Evolutionary conservation across 1,284 basidiomycete species (phyloP), one percentile per base, ranked within the genome.

Genomic region (Tylopilus sp.): DNA sequence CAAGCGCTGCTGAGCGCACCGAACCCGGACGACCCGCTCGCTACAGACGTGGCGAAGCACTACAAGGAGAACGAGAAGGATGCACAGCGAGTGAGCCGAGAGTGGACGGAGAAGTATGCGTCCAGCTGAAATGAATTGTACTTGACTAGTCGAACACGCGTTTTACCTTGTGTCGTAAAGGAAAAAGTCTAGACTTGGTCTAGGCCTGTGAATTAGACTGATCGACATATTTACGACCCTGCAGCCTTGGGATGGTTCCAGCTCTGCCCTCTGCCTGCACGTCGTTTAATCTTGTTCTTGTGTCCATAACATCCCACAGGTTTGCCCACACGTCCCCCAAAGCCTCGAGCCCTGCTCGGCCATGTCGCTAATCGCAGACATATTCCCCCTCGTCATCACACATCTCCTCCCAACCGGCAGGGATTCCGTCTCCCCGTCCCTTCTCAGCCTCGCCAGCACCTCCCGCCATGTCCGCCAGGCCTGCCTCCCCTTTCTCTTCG

Each of bases 11-110:
- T 99, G 28, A 93, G 90, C 57, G 89, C 96, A 6, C 96, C 96
- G 6, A 99, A 99, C 73, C 96, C 96, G 6, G 96, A 99, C 64
- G 96, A 99, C 67, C 96, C 96, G n/a, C 83, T 99, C 16, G 96
- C 96, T n/a, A 87, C 89, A n/a, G 88, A 91, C 55, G 86, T 99
- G 29, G 96, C 96, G 21, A 96, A 98, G 71, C 92, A 98, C 65
- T 99, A 97, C 82, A 99, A 99, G 74, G 92, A 97, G 74, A 81
- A 99, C 67, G 93, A 97, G 76, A 83, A 84, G 67, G 93, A 87
- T 52, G 94, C 94, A 30, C 90, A 91, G 71, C 77, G 84, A 36
- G 90, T 93, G 59, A 92, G 92, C 69, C 78, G 81, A 70, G 92
- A 94, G 71, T 97, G 94, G 94, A 97, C 94, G 55, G 78, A 83